Evolutionary conservation across 345 rosid genomes (phyloP).

Genomic region (Sonneratia alba): DNA sequence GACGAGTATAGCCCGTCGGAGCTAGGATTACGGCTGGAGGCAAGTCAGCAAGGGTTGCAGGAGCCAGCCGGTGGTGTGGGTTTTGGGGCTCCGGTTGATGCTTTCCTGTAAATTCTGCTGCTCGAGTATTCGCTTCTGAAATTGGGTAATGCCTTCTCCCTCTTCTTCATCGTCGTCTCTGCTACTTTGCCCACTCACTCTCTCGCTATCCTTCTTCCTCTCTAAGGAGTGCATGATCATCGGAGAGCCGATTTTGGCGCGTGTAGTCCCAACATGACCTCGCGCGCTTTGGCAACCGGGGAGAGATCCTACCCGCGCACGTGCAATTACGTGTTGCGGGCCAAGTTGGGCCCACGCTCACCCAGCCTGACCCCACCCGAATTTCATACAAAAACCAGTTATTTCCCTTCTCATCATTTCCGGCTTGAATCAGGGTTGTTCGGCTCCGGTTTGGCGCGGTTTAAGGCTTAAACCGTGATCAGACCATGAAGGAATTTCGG

Average conservation of each 20-base stretch:
- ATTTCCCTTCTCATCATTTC: no score
- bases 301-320: no score
- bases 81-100: not conserved
- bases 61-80: conserved; percentile 8
- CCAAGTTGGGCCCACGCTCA: no score
- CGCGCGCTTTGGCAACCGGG: not conserved
- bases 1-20: conserved; percentile 17
- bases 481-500: no score
- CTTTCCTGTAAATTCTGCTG: conserved; percentile 33
- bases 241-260: conserved; percentile 7
- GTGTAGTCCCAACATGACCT: conserved; percentile 3
- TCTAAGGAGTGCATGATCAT: conserved; percentile 13
- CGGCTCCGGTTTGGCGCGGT: no score
- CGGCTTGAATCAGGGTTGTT: no score
- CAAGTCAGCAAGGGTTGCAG: conserved; percentile 30
- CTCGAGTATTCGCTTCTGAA: conserved; percentile 81
- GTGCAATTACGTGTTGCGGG: no score
- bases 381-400: no score
- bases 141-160: conserved; percentile 94
- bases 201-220: conserved; percentile 21
- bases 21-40: conserved; percentile 45
- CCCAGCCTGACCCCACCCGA: no score
- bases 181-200: conserved; percentile 34
- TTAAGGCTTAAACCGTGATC: no score
- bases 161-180: conserved; percentile 62